These are phyloP conservation scores for Oryza punctata DNA, from an alignment of 176 grass and related monocot genomes.

Conservation along the genomic window DNA sequence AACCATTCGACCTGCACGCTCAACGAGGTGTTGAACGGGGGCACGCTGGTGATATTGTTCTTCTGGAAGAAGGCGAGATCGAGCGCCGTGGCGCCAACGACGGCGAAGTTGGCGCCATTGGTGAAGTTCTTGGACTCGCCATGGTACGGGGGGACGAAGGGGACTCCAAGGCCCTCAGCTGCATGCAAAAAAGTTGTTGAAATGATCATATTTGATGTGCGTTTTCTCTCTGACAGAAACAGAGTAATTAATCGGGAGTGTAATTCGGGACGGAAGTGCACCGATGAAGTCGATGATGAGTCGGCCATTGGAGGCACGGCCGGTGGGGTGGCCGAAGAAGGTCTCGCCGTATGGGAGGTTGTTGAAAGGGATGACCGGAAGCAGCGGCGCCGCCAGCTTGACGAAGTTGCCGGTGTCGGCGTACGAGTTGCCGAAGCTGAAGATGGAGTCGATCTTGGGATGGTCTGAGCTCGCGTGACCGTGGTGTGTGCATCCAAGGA, in stretches of 20 bases:
- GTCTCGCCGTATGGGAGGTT: conserved; percentile 42
- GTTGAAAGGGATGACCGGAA: conserved; percentile 4
- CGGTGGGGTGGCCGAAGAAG: conserved; percentile 40
- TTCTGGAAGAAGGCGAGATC: conserved; percentile 25
- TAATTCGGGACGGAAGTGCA: not conserved
- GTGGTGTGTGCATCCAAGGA: not conserved
- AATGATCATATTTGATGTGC: too few species aligned
- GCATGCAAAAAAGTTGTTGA: not conserved
- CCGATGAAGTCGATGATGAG: conserved; percentile 47
- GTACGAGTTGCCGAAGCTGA: conserved; percentile 67
- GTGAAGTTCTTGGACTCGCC: conserved; percentile 14
- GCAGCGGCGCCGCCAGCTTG: conserved; percentile 29
- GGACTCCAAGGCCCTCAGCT: conserved; percentile 29
- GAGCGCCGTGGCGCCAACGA: conserved; percentile 35
- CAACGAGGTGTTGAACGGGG: conserved; percentile 39
- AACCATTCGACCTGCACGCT: conserved; percentile 53
- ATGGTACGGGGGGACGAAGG: conserved; percentile 30
- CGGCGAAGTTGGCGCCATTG: conserved; percentile 43
- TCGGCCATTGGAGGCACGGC: conserved; percentile 37
- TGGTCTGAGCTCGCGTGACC: not conserved
- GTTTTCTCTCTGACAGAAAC: too few species aligned
- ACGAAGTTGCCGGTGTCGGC: conserved; percentile 69
- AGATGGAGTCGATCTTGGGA: conserved; percentile 38
- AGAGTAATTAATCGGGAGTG: not conserved
- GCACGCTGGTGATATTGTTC: conserved; percentile 26